These are phyloP conservation scores for Erythrobasidium yunnanense DNA, from an alignment of 768 basidiomycete species.

Conservation along the genomic window DNA sequence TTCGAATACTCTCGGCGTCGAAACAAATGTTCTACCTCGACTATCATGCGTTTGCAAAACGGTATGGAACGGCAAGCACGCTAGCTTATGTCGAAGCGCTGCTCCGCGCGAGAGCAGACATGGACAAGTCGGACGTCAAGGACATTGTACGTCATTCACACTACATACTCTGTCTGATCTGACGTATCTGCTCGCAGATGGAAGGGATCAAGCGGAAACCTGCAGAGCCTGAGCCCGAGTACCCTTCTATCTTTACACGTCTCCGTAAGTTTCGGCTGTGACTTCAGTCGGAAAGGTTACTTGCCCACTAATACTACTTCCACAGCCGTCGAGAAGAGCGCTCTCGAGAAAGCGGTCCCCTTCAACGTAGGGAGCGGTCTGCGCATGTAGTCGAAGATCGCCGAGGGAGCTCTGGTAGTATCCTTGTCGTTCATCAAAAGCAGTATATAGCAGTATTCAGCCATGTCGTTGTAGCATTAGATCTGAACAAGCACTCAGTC, in stretches of 20 bases:
- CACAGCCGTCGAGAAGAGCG: background rate
- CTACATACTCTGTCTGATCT: slow-evolving; percentile 10
- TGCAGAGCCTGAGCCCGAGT: slow-evolving; percentile 21
- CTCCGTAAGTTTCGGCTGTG: background rate
- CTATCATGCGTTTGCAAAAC: slow-evolving; percentile 81
- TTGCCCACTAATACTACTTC: background rate
- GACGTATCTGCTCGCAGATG: slow-evolving; percentile 8
- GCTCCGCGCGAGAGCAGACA: slow-evolving; percentile 77
- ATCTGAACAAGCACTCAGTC: no score
- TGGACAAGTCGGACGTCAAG: slow-evolving; percentile 72
- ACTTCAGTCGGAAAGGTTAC: background rate
- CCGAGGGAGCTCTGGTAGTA: no score
- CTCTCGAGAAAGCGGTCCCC: background rate
- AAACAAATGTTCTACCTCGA: slow-evolving; percentile 83
- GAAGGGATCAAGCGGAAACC: slow-evolving; percentile 22
- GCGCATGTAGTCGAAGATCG: background rate
- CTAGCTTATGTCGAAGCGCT: slow-evolving; percentile 79
- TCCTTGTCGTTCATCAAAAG: no score
- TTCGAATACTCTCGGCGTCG: slow-evolving; percentile 70
- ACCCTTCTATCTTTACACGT: slow-evolving; percentile 21
- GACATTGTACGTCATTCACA: slow-evolving; percentile 50
- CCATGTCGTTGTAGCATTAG: no score
- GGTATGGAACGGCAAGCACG: slow-evolving; percentile 67
- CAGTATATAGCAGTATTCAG: no score
- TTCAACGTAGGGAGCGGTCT: background rate